Evolutionary conservation across 2,329 filamentous ascomycete species (phyloP), one percentile per base, ranked within the genome.

Genomic region (Paecilomyces dactylethromorphus): DNA sequence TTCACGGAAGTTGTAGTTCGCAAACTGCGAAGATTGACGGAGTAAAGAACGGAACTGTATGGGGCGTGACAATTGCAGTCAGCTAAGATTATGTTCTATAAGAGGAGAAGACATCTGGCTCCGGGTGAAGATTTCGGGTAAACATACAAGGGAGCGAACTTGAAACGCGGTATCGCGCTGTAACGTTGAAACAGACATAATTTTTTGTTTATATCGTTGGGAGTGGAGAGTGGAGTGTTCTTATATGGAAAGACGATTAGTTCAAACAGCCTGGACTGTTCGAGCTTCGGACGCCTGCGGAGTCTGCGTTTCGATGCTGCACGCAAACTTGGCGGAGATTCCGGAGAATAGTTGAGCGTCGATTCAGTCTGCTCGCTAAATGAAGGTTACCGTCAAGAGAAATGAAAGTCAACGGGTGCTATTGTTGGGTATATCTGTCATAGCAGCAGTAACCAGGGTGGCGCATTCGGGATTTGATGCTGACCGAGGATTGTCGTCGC

Each of bases 1-100:
- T 75, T 97, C 93, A 78, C 94, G 87, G 83, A 97, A 99, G 79
- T 97, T 99, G 82, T 97, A 99, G 66, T 89, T 86, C 62, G 91
- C 85, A 76, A 99, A 97, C 71, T 96, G 90, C 62, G 84, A 82
- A 62, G 91, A 87, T 75, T 94, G 89, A 67, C 92, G 89, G 69
- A 97, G 82, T 68, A 99, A 81, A 70, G 93, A 93, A 65, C 94
- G 92, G 78, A 96, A 97, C 92, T 96, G 63, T 56, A 33, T 2
- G 55, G 22, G 13, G 13, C n/a, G 7, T 11, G 22, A 52, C 6
- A 39, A 58, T 26, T 15, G 35, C 29, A 33, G 35, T 35, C 31
- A 56, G 54, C n/a, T 21, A 35, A 15, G 11, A 15, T 24, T 1
- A 3, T 45, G 29, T n/a, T 13, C 18, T 21, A 49, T 15, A 18